These are phyloP conservation scores for Phyllosticta ampelicida DNA, from an alignment of 2,329 filamentous ascomycete species.

Conservation along the genomic window DNA sequence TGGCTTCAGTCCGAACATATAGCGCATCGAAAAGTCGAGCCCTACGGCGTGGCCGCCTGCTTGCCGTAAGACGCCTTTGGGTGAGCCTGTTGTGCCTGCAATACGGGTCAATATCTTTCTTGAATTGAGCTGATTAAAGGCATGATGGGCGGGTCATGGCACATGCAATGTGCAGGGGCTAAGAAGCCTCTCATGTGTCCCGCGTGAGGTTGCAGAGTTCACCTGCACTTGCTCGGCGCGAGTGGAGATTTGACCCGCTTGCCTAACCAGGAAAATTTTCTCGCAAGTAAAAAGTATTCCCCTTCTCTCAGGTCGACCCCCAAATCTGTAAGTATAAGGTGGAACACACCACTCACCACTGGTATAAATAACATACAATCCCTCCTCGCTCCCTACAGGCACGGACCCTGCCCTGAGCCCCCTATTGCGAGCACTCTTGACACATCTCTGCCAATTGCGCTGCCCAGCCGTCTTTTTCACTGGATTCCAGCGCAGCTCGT, in stretches of 20 bases:
- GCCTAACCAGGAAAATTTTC: neutral
- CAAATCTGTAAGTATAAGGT: too few species aligned
- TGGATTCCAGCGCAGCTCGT: conserved; percentile 62
- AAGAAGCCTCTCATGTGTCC: neutral
- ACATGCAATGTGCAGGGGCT: too few species aligned
- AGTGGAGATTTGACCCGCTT: too few species aligned
- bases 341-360: conserved; percentile 37
- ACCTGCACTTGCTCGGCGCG: too few species aligned
- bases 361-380: conserved; percentile 85
- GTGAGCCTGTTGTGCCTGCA: conserved; percentile 60
- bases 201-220: too few species aligned
- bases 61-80: conserved; percentile 74
- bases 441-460: conserved; percentile 67
- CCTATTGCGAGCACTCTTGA: conserved; percentile 57
- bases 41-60: conserved; percentile 82
- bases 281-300: neutral
- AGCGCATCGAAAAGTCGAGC: conserved; percentile 68
- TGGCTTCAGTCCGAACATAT: conserved; percentile 71
- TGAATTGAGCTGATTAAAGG: neutral
- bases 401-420: conserved; percentile 63
- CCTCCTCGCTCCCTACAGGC: conserved; percentile 65
- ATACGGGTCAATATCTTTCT: neutral
- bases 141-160: neutral
- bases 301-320: too few species aligned
- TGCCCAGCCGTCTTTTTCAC: conserved; percentile 58